Evolutionary conservation across 192 early-diverging fungal species (phyloP), one percentile per base, ranked within the genome.

Genomic region (Funneliformis mosseae): DNA sequence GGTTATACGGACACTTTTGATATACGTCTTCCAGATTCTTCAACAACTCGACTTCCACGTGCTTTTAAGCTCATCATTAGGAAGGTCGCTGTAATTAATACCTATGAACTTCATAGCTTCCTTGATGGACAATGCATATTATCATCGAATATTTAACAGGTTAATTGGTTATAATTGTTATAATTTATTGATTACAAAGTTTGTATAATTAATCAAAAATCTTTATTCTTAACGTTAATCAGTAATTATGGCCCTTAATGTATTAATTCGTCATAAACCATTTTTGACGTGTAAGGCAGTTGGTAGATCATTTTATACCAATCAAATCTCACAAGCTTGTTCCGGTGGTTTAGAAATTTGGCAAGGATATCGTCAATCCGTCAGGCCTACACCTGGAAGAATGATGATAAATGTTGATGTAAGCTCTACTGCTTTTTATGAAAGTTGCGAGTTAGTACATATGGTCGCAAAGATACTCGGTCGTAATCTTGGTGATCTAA

Each of bases 231-330:
- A 0, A 16, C 38, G 42, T 70, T 45, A 45, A 45, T 63, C 9
- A 74, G 72, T 86, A 41, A 88, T 93, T 27, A 92, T 85, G 80
- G 91, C 91, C 0, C 83, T 94, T 21, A 96, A 98, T 67, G 88
- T 97, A 12, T 87, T 96, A 0, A 90, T 98, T 50, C 90, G 95
- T 38, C 93, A 97, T 66, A 84, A 91, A 3, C 92, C 96, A 27
- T 91, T 93, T 14, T 82, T 92, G 64, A 84, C 86, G 33, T 95
- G 94, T 81, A 87, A 91, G 14, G 94, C 91, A 42, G 92, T 95
- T 71, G 93, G 94, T 21, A 89, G 95, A 2, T 97, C 95, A n/a
- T 97, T 98, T 88, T 97, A 94, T 80, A 97, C 94, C 0, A 90
- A 92, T 25, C 86, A 88, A 27, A 87, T 86, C 63, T 79, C 84